phyloP scores from a whole-genome alignment of 2,329 filamentous ascomycete species.

The Trichoderma atrobrunneum region DNA sequence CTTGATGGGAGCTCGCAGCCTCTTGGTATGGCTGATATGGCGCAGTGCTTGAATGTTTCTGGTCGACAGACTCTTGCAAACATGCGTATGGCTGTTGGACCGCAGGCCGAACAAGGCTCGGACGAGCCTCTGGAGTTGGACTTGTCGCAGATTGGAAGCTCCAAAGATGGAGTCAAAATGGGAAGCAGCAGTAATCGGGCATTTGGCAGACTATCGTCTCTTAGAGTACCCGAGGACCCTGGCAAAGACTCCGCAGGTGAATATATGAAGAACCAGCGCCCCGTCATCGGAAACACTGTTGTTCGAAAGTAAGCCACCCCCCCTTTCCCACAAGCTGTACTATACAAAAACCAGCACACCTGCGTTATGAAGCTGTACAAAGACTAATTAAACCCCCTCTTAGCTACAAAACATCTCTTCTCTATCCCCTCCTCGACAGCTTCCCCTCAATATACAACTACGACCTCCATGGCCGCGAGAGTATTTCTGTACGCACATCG shows the following conservation, averaged over 20 bases:
- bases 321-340: not conserved
- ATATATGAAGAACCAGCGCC: slow-evolving; percentile 21
- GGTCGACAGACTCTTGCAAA: slow-evolving; percentile 79
- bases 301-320: slow-evolving; percentile 27
- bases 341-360: no score
- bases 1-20: slow-evolving; percentile 38
- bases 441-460: slow-evolving; percentile 71
- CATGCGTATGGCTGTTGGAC: slow-evolving; percentile 62
- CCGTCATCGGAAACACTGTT: slow-evolving; percentile 29
- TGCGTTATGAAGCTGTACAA: not conserved
- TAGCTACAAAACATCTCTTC: slow-evolving; percentile 51
- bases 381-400: not conserved
- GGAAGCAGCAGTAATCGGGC: slow-evolving; percentile 23
- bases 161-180: not conserved
- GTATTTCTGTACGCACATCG: slow-evolving; percentile 49
- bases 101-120: slow-evolving; percentile 29
- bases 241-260: slow-evolving; percentile 9
- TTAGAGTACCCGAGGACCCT: slow-evolving; percentile 24
- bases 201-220: slow-evolving; percentile 31
- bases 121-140: slow-evolving; percentile 33
- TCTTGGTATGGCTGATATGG: slow-evolving; percentile 59
- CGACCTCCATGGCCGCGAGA: slow-evolving; percentile 35
- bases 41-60: slow-evolving; percentile 66
- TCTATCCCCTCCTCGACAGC: slow-evolving; percentile 78
- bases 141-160: slow-evolving; percentile 31